phyloP scores from a whole-genome alignment of 2,329 filamentous ascomycete genomes.

The Xylaria sp. region DNA sequence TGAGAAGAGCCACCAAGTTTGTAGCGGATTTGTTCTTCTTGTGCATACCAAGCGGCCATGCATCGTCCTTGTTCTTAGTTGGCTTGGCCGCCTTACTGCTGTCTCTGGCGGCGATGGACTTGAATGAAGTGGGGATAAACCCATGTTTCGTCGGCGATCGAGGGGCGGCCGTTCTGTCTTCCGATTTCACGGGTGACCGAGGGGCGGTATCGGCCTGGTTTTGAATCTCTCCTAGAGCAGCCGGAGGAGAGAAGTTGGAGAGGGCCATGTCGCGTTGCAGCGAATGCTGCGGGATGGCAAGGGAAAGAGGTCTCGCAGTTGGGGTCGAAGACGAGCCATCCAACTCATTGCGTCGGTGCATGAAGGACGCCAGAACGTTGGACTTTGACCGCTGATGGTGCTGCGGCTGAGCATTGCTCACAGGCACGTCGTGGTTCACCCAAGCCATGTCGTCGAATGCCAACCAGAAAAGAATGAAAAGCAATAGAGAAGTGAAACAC shows the following conservation, averaged over 20 bases:
- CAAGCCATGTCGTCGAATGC: constrained; percentile 44
- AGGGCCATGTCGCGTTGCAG: constrained; percentile 47
- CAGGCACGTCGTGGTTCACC: constrained; percentile 40
- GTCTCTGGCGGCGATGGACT: constrained; percentile 55
- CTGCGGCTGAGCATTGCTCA: constrained; percentile 36
- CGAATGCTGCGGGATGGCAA: constrained; percentile 39
- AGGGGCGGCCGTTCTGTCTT: constrained; percentile 32
- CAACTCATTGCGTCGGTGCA: constrained; percentile 61
- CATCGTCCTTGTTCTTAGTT: constrained; percentile 54
- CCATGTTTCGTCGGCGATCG: constrained; percentile 48
- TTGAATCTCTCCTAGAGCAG: constrained; percentile 67
- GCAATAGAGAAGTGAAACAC: constrained; percentile 40
- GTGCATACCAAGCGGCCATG: constrained; percentile 66
- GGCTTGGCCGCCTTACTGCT: constrained; percentile 49
- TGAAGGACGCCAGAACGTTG: constrained; percentile 62
- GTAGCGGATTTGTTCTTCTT: constrained; percentile 86
- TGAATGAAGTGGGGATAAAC: constrained; percentile 51
- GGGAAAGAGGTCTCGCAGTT: constrained; percentile 43
- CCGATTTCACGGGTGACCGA: constrained; percentile 45
- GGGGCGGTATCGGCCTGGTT: constrained; percentile 56
- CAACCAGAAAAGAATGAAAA: constrained; percentile 24
- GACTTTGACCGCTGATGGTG: constrained; percentile 60
- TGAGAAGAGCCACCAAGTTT: constrained; percentile 81
- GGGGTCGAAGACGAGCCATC: constrained; percentile 54
- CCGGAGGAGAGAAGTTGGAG: constrained; percentile 54